phyloP scores from a whole-genome alignment of 2,329 filamentous ascomycete species.

The Ambrosiella cleistominuta region DNA sequence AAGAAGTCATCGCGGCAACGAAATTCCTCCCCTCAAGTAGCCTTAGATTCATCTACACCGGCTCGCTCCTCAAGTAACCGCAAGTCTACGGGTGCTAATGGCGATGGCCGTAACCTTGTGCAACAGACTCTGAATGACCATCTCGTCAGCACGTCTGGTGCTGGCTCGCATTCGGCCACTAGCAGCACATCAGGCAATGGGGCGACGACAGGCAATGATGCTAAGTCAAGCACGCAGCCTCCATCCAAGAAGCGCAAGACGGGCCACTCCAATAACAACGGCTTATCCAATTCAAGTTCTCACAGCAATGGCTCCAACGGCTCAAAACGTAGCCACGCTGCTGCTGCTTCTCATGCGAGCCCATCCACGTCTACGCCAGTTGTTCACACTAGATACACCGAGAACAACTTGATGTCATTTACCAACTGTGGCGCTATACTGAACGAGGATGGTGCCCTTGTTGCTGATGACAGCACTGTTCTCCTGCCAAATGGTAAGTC shows the following conservation, averaged over 20 bases:
- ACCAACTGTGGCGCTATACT: conserved; percentile 50
- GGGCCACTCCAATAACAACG: conserved; percentile 22
- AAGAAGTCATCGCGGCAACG: conserved; percentile 35
- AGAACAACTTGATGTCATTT: conserved; percentile 83
- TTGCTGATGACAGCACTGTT: conserved; percentile 78
- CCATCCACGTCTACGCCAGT: background rate
- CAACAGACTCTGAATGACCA: conserved; percentile 11
- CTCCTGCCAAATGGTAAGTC: conserved; percentile 69
- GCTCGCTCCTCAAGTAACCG: conserved; percentile 23
- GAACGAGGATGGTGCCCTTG: conserved; percentile 53
- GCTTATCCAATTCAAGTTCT: conserved; percentile 14
- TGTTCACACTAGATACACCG: conserved; percentile 21
- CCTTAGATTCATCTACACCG: conserved; percentile 17
- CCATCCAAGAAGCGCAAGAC: conserved; percentile 77
- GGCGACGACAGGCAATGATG: background rate
- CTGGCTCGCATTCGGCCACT: conserved; percentile 3
- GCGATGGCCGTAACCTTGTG: conserved; percentile 15
- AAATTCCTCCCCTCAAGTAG: conserved; percentile 11
- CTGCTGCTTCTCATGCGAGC: background rate
- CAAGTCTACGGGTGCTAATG: conserved; percentile 24
- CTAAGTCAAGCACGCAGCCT: conserved; percentile 23
- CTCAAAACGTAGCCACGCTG: background rate
- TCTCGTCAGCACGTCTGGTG: background rate
- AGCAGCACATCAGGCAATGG: background rate
- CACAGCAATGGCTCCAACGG: conserved; percentile 1